Conservation (phyloP, 2,329 filamentous ascomycete genomes). For the Tolypocladium ophioglossoides region DNA sequence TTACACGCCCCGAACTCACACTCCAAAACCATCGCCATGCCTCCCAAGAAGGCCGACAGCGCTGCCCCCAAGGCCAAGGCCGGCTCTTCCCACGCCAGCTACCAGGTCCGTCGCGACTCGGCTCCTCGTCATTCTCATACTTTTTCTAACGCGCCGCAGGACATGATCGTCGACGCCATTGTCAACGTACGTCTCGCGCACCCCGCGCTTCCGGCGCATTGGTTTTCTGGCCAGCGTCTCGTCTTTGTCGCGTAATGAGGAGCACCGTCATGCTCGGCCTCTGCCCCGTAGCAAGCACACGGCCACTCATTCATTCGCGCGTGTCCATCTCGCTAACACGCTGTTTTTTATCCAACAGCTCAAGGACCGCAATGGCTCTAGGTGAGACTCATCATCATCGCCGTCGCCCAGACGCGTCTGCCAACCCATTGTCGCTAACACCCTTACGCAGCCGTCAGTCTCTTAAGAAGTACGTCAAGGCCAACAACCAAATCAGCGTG, state of each 20-base stretch:
- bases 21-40: conserved; percentile 34
- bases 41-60: conserved; percentile 46
- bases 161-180: conserved; percentile 55
- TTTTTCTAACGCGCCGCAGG: conserved; percentile 28
- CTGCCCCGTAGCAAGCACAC: background rate
- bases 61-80: conserved; percentile 36
- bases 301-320: background rate
- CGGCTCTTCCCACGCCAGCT: conserved; percentile 39
- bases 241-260: conserved; percentile 1
- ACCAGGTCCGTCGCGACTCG: conserved; percentile 39
- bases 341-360: conserved; percentile 31
- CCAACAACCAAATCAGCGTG: conserved; percentile 39
- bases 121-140: background rate
- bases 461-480: conserved; percentile 51
- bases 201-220: conserved; percentile 27
- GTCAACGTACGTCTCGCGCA: conserved; percentile 40
- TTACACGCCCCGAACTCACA: conserved; percentile 7
- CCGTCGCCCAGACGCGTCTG: background rate
- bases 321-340: conserved; percentile 23
- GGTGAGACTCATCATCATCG: conserved; percentile 13
- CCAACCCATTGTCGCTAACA: conserved; percentile 5
- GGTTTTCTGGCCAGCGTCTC: conserved; percentile 12
- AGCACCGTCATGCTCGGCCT: background rate
- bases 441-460: conserved; percentile 38
- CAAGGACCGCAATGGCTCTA: conserved; percentile 51